Conservation (phyloP, 2,329 filamentous ascomycete species). For the Pleurostoma richardsiae region DNA sequence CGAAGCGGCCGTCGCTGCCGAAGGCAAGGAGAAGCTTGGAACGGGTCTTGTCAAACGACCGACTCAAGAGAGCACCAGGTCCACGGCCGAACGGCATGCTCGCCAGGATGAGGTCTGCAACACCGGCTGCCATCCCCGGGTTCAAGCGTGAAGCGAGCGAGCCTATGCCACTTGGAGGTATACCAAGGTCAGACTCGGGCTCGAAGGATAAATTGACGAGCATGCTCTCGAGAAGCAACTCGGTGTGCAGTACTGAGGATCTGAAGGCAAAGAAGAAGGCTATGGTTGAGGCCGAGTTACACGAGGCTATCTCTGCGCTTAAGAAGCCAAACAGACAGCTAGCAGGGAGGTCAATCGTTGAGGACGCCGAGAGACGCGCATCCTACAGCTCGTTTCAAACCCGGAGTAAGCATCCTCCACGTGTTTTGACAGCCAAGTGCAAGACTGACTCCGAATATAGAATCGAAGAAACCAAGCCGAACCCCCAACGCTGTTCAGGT, state of each 20-base stretch:
- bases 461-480: slow-evolving; percentile 47
- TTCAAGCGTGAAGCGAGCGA: slow-evolving; percentile 69
- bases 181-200: slow-evolving; percentile 35
- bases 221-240: slow-evolving; percentile 33
- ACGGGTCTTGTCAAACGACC: slow-evolving; percentile 57
- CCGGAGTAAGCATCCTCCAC: slow-evolving; percentile 38
- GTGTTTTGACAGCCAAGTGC: not conserved
- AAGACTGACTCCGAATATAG: slow-evolving; percentile 22
- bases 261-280: slow-evolving; percentile 61
- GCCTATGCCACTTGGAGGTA: slow-evolving; percentile 41
- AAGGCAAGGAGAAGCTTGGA: slow-evolving; percentile 50
- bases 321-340: slow-evolving; percentile 72
- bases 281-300: slow-evolving; percentile 63
- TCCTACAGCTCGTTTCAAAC: slow-evolving; percentile 37
- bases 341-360: slow-evolving; percentile 61
- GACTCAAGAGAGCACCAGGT: slow-evolving; percentile 48
- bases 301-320: slow-evolving; percentile 67
- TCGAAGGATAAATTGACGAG: slow-evolving; percentile 38
- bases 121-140: slow-evolving; percentile 52
- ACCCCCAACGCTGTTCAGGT: slow-evolving; percentile 37
- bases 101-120: slow-evolving; percentile 64
- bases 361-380: slow-evolving; percentile 59
- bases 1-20: slow-evolving; percentile 38
- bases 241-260: slow-evolving; percentile 46
- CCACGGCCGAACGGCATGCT: slow-evolving; percentile 53